phyloP scores from a whole-genome alignment of 345 rosid species.

The Sonneratia alba region DNA sequence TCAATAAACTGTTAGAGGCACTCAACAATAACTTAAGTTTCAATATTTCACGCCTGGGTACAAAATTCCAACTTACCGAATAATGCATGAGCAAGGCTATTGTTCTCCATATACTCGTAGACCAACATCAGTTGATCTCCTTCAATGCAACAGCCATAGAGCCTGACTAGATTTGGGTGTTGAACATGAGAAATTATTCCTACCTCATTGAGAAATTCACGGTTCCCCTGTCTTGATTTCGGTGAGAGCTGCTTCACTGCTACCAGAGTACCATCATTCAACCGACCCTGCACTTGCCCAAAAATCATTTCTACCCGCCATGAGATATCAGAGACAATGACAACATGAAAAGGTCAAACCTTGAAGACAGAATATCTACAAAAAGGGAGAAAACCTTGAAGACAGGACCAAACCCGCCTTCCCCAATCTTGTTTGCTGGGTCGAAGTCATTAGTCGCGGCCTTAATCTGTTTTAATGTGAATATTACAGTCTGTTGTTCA shows the following conservation, averaged over 20 bases:
- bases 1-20: neutral
- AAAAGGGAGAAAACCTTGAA: conserved; percentile 24
- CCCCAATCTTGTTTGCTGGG: conserved; percentile 31
- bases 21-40: neutral
- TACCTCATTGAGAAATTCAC: conserved; percentile 62
- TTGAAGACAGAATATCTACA: conserved; percentile 22
- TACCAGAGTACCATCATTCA: conserved; percentile 45
- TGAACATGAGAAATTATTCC: conserved; percentile 59
- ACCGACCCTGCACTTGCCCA: conserved; percentile 18
- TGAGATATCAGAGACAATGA: neutral
- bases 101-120: conserved; percentile 68
- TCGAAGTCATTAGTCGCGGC: conserved; percentile 33
- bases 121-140: conserved; percentile 47
- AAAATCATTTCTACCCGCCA: neutral
- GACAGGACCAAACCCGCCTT: conserved; percentile 46
- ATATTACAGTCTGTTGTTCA: conserved; percentile 28
- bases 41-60: neutral
- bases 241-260: conserved; percentile 75
- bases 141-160: conserved; percentile 60
- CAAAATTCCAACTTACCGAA: conserved; percentile 36
- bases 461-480: conserved; percentile 32
- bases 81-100: conserved; percentile 43
- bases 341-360: conserved; percentile 12
- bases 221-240: conserved; percentile 61
- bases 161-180: conserved; percentile 65